Evolutionary conservation across 2,329 filamentous ascomycete species (phyloP), one percentile per base, ranked within the genome.

Genomic region (Clarireedia homoeocarpa): DNA sequence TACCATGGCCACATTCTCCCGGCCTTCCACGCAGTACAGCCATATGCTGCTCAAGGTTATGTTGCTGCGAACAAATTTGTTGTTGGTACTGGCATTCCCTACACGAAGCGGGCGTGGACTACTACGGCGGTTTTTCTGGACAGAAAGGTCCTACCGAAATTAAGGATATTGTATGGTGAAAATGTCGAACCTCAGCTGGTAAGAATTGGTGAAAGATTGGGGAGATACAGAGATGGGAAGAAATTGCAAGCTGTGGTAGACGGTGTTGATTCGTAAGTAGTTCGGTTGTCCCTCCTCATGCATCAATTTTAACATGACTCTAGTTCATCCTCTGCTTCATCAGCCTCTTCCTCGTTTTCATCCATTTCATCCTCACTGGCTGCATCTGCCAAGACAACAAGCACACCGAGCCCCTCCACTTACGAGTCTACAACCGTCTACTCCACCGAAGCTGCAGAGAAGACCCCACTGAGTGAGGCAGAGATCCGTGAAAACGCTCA

Each of bases 151-250:
- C 94, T 89, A 86, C 92, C 92, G 2, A 85, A 87, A 61, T 61
- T 96, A 10, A 83, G 87, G 26, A 79, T 88, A 14, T 74, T 96
- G 5, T 97, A 97, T 67, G 82, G 85, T 10, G 85, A 96, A 67
- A 96, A 95, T 65, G 91, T 99, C 3, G 91, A 97, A 73, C 95
- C 95, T 14, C 95, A 99, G 71, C 79, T 99, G 14, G 82, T 92
- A 56, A 89, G 91, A 65, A 97, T 99, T 66, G 89, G 89, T 12
- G 88, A 96, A 73, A 85, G 91, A 47, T 80, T 99, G 10, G 91
- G 91, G 42, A 79, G 87, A 48, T 89, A 91, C 56, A 72, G 77
- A 23, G 77, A 81, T 64, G 82, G 82, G 20, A 82, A 81, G 68
- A 84, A 82, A 63, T 64, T 86, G 23, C 78, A 84, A 62, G 78